A percentile compares a stretch with the other conserved stretches of the same genome.
phyloP scores from a whole-genome alignment of 1,139 yeast species.

The Yamadazyma aaseri region DNA sequence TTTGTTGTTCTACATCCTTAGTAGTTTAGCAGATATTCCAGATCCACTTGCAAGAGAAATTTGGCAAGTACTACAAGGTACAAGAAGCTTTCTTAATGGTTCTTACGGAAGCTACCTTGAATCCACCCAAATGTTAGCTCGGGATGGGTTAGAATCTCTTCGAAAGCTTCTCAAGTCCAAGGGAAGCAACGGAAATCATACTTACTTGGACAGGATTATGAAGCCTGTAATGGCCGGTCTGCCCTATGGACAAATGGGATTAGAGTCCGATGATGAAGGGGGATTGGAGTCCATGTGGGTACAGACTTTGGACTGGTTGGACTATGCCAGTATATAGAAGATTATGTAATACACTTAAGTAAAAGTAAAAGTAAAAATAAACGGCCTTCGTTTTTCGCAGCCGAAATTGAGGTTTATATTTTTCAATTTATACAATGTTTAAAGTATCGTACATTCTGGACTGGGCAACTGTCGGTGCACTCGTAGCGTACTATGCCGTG shows the following conservation, averaged over 20 bases:
- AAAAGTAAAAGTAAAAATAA: no score
- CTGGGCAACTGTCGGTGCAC: slow-evolving; percentile 3
- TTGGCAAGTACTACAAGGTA: slow-evolving; percentile 13
- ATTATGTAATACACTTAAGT: no score
- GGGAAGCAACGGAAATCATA: slow-evolving; percentile 3
- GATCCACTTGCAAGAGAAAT: slow-evolving; percentile 12
- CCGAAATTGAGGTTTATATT: no score
- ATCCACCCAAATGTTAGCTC: slow-evolving; percentile 12
- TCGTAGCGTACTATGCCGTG: slow-evolving; percentile 4
- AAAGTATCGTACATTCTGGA: slow-evolving; percentile 1
- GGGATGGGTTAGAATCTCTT: slow-evolving; percentile 13
- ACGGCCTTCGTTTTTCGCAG: no score
- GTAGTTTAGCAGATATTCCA: slow-evolving; percentile 8
- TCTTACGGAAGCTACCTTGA: slow-evolving; percentile 14
- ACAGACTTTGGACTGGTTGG: slow-evolving; percentile 13
- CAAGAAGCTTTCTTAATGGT: slow-evolving; percentile 13
- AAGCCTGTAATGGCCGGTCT: slow-evolving; percentile 9
- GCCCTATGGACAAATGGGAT: slow-evolving; percentile 2
- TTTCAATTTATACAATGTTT: neutral
- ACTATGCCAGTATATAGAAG: no score
- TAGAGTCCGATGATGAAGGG: slow-evolving; percentile 5
- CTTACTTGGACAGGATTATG: slow-evolving; percentile 12
- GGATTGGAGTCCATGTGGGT: slow-evolving; percentile 14
- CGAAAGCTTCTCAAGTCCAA: slow-evolving; percentile 7
- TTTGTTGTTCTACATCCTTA: slow-evolving; percentile 13